Percentiles rank a stretch among this genome's conserved stretches.
Conservation (phyloP, 371 early-diverging fungal species). For the Rozella allomycis region DNA sequence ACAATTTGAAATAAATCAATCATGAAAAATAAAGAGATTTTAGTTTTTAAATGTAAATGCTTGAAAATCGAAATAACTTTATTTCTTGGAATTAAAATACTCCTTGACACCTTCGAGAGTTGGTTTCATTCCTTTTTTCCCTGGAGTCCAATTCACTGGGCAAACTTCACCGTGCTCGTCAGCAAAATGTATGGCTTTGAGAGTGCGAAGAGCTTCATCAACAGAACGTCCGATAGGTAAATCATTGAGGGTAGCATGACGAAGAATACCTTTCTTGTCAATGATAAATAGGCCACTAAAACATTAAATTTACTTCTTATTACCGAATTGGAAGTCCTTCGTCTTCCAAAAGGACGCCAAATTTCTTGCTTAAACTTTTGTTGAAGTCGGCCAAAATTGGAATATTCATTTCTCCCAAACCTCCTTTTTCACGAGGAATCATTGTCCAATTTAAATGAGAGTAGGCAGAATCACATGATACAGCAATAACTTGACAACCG, state of each 20-base stretch:
- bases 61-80: too few relatives aligned
- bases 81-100: too few relatives aligned
- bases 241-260: slow-evolving; percentile 52
- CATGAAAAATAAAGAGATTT: too few relatives aligned
- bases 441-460: slow-evolving; percentile 51
- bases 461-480: slow-evolving; percentile 53
- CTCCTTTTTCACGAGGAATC: slow-evolving; percentile 58
- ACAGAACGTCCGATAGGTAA: slow-evolving; percentile 83
- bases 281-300: slow-evolving; percentile 55
- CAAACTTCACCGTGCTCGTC: slow-evolving; percentile 57
- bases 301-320: too few relatives aligned
- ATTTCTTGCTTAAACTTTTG: slow-evolving; percentile 55
- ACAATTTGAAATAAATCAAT: too few relatives aligned
- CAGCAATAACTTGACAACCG: slow-evolving; percentile 50
- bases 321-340: slow-evolving; percentile 30
- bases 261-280: slow-evolving; percentile 64
- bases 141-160: slow-evolving; percentile 8
- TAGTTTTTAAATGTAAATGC: too few relatives aligned
- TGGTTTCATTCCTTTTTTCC: too few relatives aligned
- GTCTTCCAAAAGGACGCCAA: slow-evolving; percentile 53
- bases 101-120: too few relatives aligned
- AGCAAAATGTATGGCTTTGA: slow-evolving; percentile 85
- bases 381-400: slow-evolving; percentile 61
- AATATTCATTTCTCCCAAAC: slow-evolving; percentile 70
- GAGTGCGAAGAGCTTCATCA: slow-evolving; percentile 76